Evolutionary conservation across 1,139 yeast species (phyloP), one percentile per base, ranked within the genome.

Genomic region (Scheffersomyces illinoinensis): DNA sequence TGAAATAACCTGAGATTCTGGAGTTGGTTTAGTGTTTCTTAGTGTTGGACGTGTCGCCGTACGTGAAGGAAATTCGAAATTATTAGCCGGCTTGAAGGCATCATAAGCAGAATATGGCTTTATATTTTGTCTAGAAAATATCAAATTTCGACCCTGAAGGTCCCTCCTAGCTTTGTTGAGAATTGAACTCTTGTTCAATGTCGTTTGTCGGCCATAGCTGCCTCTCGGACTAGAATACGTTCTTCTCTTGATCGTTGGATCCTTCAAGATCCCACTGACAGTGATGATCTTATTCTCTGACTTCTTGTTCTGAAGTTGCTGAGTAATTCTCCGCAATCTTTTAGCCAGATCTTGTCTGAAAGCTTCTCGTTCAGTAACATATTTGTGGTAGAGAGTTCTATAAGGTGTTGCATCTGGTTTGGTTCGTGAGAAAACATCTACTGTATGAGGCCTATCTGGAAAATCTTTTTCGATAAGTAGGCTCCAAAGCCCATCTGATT

Each of bases 401-500:
- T 64, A 77, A 18, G 82, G 79, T 82, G 77, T 78, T 5, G 20
- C 26, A 8, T 59, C 54, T 5, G 57, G 20, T 2, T 64, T 59
- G 61, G 52, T 47, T 60, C 55, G 5, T 6, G 51, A 21, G 18
- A 48, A 48, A 1, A 24, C 19, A 48, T 47, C 50, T 14, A 19
- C 24, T 14, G 21, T 48, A 21, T 52, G 54, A 10, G 82, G 82
- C 46, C 84, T 68, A 56, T 76, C 80, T 5, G 88, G 85, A 64
- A 84, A 86, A 58, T 86, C 88, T 58, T 73, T 77, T 56, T 71
- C 73, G 4, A 85, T 66, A 21, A 85, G 68, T 1, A 64, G 63
- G 3, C 65, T 66, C 90, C 90, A 86, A n/a, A 85, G 63, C 49
- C 72, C 76, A 61, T 85, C 89, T 57, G 85, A 82, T 51, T 79